Evolutionary conservation across 805 yeast genomes (phyloP).

Genomic region (Yamadazyma paraphyllophila): DNA sequence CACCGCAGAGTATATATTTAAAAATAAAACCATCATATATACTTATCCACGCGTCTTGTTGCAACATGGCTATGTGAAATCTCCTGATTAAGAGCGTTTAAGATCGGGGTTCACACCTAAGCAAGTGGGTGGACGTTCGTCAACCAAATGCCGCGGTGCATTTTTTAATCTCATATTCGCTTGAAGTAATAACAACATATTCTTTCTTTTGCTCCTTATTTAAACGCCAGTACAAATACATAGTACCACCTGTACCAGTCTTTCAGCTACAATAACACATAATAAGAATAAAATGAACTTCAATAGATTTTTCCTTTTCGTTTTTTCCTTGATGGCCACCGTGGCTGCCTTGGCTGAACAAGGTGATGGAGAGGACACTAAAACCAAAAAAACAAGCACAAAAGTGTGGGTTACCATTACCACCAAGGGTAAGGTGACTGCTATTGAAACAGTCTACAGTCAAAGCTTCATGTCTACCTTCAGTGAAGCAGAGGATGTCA

Average conservation of each 20-base stretch:
- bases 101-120: constrained; percentile 2
- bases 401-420: constrained; percentile 37
- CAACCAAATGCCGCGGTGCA: constrained; percentile 6
- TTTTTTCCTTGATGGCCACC: constrained; percentile 8
- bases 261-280: no score
- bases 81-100: constrained; percentile 1
- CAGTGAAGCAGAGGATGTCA: constrained; percentile 18
- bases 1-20: no score
- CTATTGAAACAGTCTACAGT: constrained; percentile 20
- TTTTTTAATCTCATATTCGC: not conserved
- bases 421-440: constrained; percentile 26
- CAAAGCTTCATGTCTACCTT: constrained; percentile 28
- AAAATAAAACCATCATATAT: no score
- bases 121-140: not conserved
- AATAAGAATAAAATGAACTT: constrained; percentile 4
- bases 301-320: not conserved
- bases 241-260: no score
- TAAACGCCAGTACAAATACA: no score
- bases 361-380: constrained; percentile 13
- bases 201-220: not conserved
- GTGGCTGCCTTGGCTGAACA: constrained; percentile 19
- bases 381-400: constrained; percentile 18
- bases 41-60: no score
- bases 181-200: not conserved
- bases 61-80: not conserved